phyloP scores from a whole-genome alignment of 2,329 filamentous ascomycete genomes.

The Fusarium nisikadoi region DNA sequence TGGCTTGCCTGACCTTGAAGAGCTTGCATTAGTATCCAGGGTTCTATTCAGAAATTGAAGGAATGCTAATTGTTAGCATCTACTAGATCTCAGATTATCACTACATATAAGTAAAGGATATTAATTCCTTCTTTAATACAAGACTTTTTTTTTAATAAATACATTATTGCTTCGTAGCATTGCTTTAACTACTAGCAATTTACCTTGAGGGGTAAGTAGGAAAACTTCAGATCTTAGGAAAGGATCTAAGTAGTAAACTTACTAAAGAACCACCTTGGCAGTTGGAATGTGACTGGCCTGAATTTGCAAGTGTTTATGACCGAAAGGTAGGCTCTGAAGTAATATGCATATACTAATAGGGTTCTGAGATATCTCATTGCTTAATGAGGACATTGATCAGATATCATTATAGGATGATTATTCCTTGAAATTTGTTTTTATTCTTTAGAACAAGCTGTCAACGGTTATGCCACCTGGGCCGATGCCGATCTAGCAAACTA shows the following conservation, averaged over 20 bases:
- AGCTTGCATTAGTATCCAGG: neutral
- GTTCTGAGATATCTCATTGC: neutral
- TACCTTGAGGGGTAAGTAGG: neutral
- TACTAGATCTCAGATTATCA: neutral
- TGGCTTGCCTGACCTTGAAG: conserved; percentile 41
- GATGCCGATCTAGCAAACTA: neutral
- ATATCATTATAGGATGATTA: neutral
- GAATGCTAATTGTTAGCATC: conserved; percentile 29
- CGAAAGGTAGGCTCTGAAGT: neutral
- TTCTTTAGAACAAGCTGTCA: neutral
- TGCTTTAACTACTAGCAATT: neutral
- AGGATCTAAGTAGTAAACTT: neutral
- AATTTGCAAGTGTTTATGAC: neutral
- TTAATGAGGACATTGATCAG: neutral
- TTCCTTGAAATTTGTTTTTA: neutral
- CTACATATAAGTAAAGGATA: neutral
- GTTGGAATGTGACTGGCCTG: neutral
- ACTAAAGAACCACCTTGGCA: too few relatives aligned
- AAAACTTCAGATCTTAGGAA: neutral
- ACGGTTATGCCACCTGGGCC: conserved; percentile 16
- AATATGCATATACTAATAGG: neutral
- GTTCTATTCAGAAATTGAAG: neutral
- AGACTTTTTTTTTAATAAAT: neutral
- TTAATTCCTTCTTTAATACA: neutral
- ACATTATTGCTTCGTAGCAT: neutral